phyloP scores from a whole-genome alignment of 768 basidiomycete species.

The Collybia sp. region DNA sequence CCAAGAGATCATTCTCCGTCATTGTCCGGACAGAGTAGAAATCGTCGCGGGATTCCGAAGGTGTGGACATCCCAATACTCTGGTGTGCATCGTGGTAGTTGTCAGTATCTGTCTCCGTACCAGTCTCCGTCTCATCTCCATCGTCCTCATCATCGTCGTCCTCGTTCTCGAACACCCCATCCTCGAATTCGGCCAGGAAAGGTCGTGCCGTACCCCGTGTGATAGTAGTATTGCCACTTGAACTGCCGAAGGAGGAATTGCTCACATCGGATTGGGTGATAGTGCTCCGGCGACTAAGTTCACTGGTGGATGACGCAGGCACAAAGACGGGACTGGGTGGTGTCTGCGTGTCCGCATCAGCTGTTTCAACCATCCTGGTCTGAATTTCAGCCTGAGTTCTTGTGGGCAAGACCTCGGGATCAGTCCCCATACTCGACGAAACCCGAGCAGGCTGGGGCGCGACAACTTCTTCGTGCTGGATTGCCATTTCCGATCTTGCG shows the following conservation, averaged over 20 bases:
- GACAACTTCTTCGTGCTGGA: slow-evolving; percentile 38
- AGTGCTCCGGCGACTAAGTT: slow-evolving; percentile 33
- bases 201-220: slow-evolving; percentile 22
- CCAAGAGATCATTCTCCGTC: slow-evolving; percentile 65
- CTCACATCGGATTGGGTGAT: slow-evolving; percentile 42
- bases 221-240: slow-evolving; percentile 35
- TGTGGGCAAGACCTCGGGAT: slow-evolving; percentile 21
- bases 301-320: slow-evolving; percentile 15
- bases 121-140: slow-evolving; percentile 62
- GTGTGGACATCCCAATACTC: slow-evolving; percentile 61
- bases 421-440: slow-evolving; percentile 31
- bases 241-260: slow-evolving; percentile 18
- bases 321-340: slow-evolving; percentile 1
- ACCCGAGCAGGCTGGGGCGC: slow-evolving; percentile 22
- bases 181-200: slow-evolving; percentile 25
- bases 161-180: slow-evolving; percentile 17
- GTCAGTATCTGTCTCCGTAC: slow-evolving; percentile 61
- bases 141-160: slow-evolving; percentile 28
- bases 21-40: slow-evolving; percentile 74
- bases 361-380: slow-evolving; percentile 22
- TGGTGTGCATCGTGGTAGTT: slow-evolving; percentile 80
- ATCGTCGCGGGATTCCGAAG: slow-evolving; percentile 61
- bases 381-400: slow-evolving; percentile 30
- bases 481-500: slow-evolving; percentile 34
- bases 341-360: slow-evolving; percentile 19